Base-by-base conservation (phyloP, 164 flowering plant genomes). In the Amborella trichopoda region DNA sequence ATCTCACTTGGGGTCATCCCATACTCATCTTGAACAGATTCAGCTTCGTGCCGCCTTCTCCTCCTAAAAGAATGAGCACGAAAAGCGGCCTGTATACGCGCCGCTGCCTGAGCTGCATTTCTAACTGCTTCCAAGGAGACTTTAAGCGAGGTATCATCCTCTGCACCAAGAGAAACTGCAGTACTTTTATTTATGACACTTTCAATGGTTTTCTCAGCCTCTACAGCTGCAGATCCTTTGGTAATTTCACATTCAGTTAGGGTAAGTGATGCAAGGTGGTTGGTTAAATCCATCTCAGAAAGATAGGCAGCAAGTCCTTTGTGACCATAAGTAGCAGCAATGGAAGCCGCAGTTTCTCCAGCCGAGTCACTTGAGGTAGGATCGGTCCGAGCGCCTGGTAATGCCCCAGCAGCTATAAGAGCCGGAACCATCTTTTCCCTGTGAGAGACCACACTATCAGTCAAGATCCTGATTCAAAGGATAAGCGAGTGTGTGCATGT, bases 341-440 rank as follows among this genome's bases (percentile, higher is more conserved):
- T 71, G 36, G 73, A 70, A 33, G 95, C 96, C 24, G 96, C 63
- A 20, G 80, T 80, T 73, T 62, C 72, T 17, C 96, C 99, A 8
- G 54, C 60, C 16, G 83, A 91, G 60, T 82, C 88, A 51, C 64
- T 72, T 18, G 82, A 19, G 54, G 52, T 74, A 27, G 99, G 99
- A 68, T 93, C 99, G 40, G 99, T 79, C 59, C 87, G 83, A 30
- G 91, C 94, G 40, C 80, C 84, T 49, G 96, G 75, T 19, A 74
- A 79, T 53, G 99, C 99, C 42, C 95, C 95, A 34, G 75, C 78
- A 57, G 95, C 96, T 40, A 87, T 28, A 41, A 93, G 89, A 11
- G 80, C 77, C 46, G 94, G 96, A 50, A 93, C 87, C 89, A 84
- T 84, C 59, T 82, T 82, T 68, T 93, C 99, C 71, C 99, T 93